These are phyloP conservation scores for Fistulinella cinereoalba DNA, from an alignment of 1,284 basidiomycete genomes.

Conservation along the genomic window DNA sequence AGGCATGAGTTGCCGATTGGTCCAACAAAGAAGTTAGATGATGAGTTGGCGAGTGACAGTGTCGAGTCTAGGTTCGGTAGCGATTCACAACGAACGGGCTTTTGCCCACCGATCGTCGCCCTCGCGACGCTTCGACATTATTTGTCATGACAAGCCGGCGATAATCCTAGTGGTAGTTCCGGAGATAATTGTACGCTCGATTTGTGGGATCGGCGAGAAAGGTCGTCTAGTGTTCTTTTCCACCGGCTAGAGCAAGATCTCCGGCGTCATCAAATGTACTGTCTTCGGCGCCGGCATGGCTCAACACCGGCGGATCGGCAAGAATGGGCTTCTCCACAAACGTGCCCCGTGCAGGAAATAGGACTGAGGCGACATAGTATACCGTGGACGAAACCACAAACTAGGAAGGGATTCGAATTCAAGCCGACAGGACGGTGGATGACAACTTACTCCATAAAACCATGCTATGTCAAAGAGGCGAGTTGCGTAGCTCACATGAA, in stretches of 20 bases:
- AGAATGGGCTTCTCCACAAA: slow-evolving; percentile 48
- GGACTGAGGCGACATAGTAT: slow-evolving; percentile 49
- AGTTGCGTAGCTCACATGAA: slow-evolving; percentile 50
- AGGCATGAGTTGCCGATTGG: neutral
- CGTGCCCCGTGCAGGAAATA: slow-evolving; percentile 60
- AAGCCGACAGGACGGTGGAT: neutral
- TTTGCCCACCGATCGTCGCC: slow-evolving; percentile 12
- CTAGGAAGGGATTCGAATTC: slow-evolving; percentile 35
- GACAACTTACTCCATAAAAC: slow-evolving; percentile 59
- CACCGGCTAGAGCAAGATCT: too few species aligned
- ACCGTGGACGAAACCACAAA: slow-evolving; percentile 42
- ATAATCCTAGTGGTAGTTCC: too few species aligned
- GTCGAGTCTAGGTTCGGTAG: slow-evolving; percentile 6
- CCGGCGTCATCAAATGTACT: too few species aligned
- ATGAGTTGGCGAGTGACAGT: too few species aligned
- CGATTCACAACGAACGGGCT: neutral
- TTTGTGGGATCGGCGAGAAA: too few species aligned
- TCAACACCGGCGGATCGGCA: slow-evolving; percentile 10
- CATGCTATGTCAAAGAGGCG: slow-evolving; percentile 67
- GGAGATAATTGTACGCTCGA: too few species aligned
- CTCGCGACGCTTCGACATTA: slow-evolving; percentile 9
- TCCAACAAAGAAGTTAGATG: slow-evolving; percentile 9
- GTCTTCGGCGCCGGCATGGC: too few species aligned
- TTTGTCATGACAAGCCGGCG: neutral
- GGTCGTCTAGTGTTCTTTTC: too few species aligned